Evolutionary conservation across 768 basidiomycete genomes (phyloP).

Genomic region (Paxillus involutus): DNA sequence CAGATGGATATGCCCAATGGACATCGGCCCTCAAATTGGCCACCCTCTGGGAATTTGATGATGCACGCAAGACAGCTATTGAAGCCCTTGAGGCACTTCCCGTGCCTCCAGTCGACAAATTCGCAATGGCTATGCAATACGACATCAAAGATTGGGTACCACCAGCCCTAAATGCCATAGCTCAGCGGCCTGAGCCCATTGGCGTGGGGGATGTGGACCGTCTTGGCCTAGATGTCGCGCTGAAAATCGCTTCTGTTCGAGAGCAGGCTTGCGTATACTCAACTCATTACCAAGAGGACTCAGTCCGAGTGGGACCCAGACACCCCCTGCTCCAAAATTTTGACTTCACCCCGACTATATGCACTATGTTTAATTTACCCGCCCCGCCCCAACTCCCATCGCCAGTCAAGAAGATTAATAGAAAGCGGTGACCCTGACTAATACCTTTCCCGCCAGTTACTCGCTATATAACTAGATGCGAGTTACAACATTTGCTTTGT

Average conservation of each 20-base stretch:
- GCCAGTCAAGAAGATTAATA: no score
- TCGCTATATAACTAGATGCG: no score
- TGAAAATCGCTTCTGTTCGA: conserved; percentile 4
- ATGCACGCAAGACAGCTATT: neutral
- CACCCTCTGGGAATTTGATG: conserved; percentile 33
- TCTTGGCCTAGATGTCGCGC: conserved; percentile 4
- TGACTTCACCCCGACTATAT: neutral
- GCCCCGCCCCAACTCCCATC: no score
- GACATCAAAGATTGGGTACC: neutral
- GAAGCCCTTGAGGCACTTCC: neutral
- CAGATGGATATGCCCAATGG: conserved; percentile 27
- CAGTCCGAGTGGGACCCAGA: neutral
- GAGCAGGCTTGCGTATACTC: neutral
- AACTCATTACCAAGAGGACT: neutral
- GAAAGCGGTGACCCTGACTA: no score
- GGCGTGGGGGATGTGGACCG: conserved; percentile 2
- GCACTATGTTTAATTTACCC: neutral
- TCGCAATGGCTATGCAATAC: neutral
- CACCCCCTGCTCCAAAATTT: neutral
- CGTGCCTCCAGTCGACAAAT: neutral
- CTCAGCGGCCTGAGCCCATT: conserved; percentile 2
- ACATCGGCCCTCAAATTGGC: conserved; percentile 35
- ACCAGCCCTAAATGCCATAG: neutral
- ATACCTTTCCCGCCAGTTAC: no score
- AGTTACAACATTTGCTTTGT: no score